These are phyloP conservation scores for Boletus subcaerulescens DNA, from an alignment of 768 basidiomycete species.

Conservation along the genomic window DNA sequence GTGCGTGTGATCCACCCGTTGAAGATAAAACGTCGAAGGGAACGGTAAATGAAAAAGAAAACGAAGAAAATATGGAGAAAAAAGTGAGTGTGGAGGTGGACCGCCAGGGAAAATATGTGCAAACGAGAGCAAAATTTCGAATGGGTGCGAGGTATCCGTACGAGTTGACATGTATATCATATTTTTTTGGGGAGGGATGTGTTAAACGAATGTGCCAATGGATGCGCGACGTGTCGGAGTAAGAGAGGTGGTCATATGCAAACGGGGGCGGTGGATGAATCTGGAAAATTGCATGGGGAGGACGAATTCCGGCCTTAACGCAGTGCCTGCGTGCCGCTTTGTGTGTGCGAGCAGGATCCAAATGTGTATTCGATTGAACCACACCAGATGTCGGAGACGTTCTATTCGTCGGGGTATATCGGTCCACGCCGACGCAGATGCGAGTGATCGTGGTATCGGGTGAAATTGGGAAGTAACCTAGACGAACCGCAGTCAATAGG, in stretches of 20 bases:
- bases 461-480: slow-evolving; percentile 2
- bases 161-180: not conserved
- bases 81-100: not conserved
- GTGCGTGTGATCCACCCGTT: not conserved
- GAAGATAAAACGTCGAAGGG: not conserved
- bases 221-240: not conserved
- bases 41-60: not conserved
- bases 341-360: not conserved
- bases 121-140: not conserved
- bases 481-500: slow-evolving; percentile 1
- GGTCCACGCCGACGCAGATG: not conserved
- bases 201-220: not conserved
- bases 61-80: not conserved
- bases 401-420: slow-evolving; percentile 13
- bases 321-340: not conserved
- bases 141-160: slow-evolving; percentile 5
- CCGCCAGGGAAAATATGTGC: not conserved
- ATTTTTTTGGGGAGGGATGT: not conserved
- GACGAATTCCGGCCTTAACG: not conserved
- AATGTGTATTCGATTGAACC: not conserved
- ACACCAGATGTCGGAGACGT: not conserved
- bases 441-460: not conserved
- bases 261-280: not conserved
- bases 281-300: not conserved
- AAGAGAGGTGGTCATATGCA: not conserved